Percentiles rank a stretch among this genome's conserved stretches.
phyloP scores from a whole-genome alignment of 768 basidiomycete genomes.

The Galerina sulciceps region DNA sequence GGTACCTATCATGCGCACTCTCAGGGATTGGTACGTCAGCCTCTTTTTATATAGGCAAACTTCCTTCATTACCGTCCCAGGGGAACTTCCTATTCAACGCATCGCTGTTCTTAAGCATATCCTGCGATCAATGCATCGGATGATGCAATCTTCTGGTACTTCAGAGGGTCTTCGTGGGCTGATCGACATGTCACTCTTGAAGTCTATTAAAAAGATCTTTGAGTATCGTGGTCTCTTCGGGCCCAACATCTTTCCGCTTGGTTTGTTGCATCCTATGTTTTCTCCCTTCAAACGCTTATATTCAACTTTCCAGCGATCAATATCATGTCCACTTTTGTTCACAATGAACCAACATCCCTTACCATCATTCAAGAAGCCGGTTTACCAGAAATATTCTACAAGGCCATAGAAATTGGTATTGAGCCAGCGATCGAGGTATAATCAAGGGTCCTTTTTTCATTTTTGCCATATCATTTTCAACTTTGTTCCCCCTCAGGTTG shows the following conservation, averaged over 20 bases:
- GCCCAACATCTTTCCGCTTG: slow-evolving; percentile 81
- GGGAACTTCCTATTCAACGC: slow-evolving; percentile 73
- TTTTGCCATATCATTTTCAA: background rate
- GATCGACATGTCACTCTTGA: slow-evolving; percentile 86
- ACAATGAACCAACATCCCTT: slow-evolving; percentile 97
- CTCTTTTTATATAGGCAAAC: background rate
- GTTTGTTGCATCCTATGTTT: slow-evolving; percentile 43
- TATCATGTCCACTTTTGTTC: slow-evolving; percentile 95
- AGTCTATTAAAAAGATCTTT: slow-evolving; percentile 88
- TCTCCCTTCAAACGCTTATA: slow-evolving; percentile 2
- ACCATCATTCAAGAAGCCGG: slow-evolving; percentile 90
- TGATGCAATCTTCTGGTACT: slow-evolving; percentile 96
- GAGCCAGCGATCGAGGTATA: slow-evolving; percentile 88
- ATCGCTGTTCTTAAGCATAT: slow-evolving; percentile 88
- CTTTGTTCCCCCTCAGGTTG: slow-evolving; percentile 58
- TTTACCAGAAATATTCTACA: slow-evolving; percentile 89
- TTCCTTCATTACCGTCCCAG: slow-evolving; percentile 34
- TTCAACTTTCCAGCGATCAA: slow-evolving; percentile 69
- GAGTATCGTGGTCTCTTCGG: slow-evolving; percentile 85
- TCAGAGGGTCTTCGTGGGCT: slow-evolving; percentile 94
- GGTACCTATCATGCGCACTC: slow-evolving; percentile 22
- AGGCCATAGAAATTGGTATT: slow-evolving; percentile 79
- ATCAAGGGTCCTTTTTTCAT: background rate
- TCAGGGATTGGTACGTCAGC: slow-evolving; percentile 22
- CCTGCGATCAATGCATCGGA: slow-evolving; percentile 90